These are phyloP conservation scores for Garcileccinum viscosum DNA, from an alignment of 1,284 basidiomycete genomes.

Conservation along the genomic window DNA sequence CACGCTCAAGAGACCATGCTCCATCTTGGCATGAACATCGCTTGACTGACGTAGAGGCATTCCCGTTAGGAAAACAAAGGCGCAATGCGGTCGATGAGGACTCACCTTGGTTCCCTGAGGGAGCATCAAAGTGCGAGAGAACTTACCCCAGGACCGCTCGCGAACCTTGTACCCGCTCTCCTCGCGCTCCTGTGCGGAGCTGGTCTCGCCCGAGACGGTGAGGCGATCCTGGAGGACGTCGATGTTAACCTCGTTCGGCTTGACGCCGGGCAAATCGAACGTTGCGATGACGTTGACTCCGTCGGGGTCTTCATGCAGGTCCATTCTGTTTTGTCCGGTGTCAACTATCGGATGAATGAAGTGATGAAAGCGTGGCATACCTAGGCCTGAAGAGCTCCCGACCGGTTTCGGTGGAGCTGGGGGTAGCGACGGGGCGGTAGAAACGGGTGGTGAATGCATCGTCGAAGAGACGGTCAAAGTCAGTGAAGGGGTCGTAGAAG, in stretches of 20 bases:
- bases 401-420: conserved; percentile 9
- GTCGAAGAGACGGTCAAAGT: conserved; percentile 58
- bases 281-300: conserved; percentile 50
- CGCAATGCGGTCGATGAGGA: no score
- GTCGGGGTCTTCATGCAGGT: conserved; percentile 50
- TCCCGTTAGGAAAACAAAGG: no score
- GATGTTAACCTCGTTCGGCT: conserved; percentile 49
- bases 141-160: conserved; percentile 50
- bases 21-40: conserved; percentile 43
- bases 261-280: conserved; percentile 58
- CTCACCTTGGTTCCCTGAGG: conserved; percentile 57
- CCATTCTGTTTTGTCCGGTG: conserved; percentile 44
- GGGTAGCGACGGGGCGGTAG: conserved; percentile 23
- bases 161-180: conserved; percentile 53
- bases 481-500: conserved; percentile 57
- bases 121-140: conserved; percentile 40
- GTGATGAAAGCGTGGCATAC: conserved; percentile 23
- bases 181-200: conserved; percentile 40
- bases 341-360: no score
- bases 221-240: conserved; percentile 51
- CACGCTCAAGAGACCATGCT: conserved; percentile 50
- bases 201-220: conserved; percentile 52
- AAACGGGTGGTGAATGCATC: conserved; percentile 46
- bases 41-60: neutral
- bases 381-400: conserved; percentile 35